These are phyloP conservation scores for Rhodotorula babjevae DNA, from an alignment of 768 basidiomycete species.

Conservation along the genomic window DNA sequence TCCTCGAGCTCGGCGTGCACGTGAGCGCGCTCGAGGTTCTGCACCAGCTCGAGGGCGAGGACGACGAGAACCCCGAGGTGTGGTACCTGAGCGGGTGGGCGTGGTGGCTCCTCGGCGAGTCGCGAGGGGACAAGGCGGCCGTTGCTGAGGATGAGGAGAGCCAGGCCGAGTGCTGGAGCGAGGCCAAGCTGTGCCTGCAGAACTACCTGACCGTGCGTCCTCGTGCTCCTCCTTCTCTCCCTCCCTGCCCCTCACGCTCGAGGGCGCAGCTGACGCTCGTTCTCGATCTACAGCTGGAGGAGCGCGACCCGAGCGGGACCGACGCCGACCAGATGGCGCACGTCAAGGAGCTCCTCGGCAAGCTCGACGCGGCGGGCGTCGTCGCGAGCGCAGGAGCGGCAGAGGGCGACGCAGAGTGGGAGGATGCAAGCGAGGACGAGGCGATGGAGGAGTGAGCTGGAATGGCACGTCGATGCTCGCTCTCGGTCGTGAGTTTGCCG, in stretches of 20 bases:
- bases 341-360: conserved; percentile 74
- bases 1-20: conserved; percentile 33
- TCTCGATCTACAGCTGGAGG: conserved; percentile 22
- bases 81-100: conserved; percentile 42
- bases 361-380: conserved; percentile 54
- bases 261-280: neutral
- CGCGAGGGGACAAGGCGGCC: neutral
- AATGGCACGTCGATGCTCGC: neutral
- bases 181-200: conserved; percentile 38
- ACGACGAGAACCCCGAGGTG: conserved; percentile 43
- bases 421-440: conserved; percentile 38
- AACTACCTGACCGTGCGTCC: conserved; percentile 37
- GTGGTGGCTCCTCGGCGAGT: conserved; percentile 36
- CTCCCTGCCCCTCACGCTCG: neutral
- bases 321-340: conserved; percentile 41
- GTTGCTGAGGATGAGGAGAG: conserved; percentile 27
- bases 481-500: neutral
- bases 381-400: conserved; percentile 36
- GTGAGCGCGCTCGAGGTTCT: conserved; percentile 41
- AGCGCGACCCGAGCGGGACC: conserved; percentile 18
- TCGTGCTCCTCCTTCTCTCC: neutral
- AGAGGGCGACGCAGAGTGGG: conserved; percentile 31
- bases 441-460: conserved; percentile 28
- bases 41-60: conserved; percentile 41
- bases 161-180: conserved; percentile 36